Evolutionary conservation across 2,329 filamentous ascomycete genomes (phyloP).

Genomic region (Fusarium agapanthi): DNA sequence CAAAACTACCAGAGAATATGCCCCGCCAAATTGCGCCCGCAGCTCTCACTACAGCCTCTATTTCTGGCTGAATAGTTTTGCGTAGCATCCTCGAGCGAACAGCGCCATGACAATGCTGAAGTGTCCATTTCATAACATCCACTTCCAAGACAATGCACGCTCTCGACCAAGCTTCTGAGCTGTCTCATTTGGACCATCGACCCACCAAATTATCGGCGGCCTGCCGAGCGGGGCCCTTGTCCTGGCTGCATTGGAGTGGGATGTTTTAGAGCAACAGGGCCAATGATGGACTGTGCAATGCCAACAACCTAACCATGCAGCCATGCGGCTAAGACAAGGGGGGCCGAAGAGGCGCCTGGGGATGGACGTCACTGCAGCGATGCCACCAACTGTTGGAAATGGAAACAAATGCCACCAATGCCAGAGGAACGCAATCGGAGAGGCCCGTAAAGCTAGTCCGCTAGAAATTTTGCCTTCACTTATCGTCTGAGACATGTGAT

Average conservation of each 20-base stretch:
- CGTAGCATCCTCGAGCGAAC: background rate
- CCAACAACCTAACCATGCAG: conserved; percentile 28
- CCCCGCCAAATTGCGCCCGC: conserved; percentile 28
- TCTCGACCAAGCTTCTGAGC: conserved; percentile 36
- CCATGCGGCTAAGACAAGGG: conserved; percentile 41
- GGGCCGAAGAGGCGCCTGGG: conserved; percentile 22
- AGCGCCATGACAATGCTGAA: background rate
- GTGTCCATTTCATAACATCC: conserved; percentile 5
- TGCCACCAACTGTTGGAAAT: conserved; percentile 25
- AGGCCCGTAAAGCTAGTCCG: conserved; percentile 15
- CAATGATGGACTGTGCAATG: conserved; percentile 39
- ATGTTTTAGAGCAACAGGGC: conserved; percentile 23
- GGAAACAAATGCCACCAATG: conserved; percentile 31
- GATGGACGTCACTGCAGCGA: conserved; percentile 39
- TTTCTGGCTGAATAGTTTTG: background rate
- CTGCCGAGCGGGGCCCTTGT: conserved; percentile 26
- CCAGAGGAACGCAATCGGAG: conserved; percentile 18
- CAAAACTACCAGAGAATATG: conserved; percentile 10
- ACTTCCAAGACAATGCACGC: conserved; percentile 23
- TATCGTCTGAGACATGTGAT: conserved; percentile 19
- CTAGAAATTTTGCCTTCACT: conserved; percentile 1
- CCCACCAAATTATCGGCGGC: conserved; percentile 30
- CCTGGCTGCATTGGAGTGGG: conserved; percentile 30
- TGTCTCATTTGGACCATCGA: conserved; percentile 27
- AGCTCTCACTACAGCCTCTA: conserved; percentile 18